Evolutionary conservation across 345 rosid genomes (phyloP), one percentile per base, ranked within the genome.

Genomic region (Balakata baccata): DNA sequence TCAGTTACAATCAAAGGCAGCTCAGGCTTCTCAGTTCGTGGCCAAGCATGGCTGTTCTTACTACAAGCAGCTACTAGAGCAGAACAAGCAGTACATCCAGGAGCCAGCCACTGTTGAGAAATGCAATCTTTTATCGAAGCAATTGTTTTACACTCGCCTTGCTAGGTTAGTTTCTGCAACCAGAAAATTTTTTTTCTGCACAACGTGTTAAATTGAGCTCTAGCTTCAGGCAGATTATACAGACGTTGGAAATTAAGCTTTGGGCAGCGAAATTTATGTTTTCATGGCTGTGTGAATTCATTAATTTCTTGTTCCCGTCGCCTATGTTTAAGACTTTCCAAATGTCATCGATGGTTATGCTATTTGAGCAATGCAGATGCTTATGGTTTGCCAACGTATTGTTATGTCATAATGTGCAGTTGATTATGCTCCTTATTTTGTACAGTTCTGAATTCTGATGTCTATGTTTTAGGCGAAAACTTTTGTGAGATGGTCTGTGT

Each of bases 141-240:
- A 89, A 63, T 68, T 90, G 80, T 74, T 89, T 16, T 86, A 87
- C 87, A 89, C 96, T 78, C 90, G 90, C 71, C 90, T 89, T 29
- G 91, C 90, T 9, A 89, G 93, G 97, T 91, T 52, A 10, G 67
- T 61, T 23, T 60, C 67, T 45, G 5, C 13, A 8, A 3, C 39
- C 4, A n/a, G 1, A 9, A 9, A 54, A 3, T 18, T 2, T 18
- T 54, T 7, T 54, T 54, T 54, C 34, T 29, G 34, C 2, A 29
- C 2, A 29, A 1, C 22, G 11, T 22, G n/a, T 43, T 43, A 43
- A 43, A 43, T 43, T 20, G n/a, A 0, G 16, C n/a, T 51, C n/a
- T 16, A 51, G 56, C 20, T 51, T 6, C 16, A 14, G 56, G n/a
- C 4, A 51, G 56, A 51, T 20, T 54, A 54, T 17, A 53, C 18